A percentile compares a stretch with the other conserved stretches of the same genome.
phyloP scores from a whole-genome alignment of 2,329 filamentous ascomycete genomes.

The Fusarium beomiforme region DNA sequence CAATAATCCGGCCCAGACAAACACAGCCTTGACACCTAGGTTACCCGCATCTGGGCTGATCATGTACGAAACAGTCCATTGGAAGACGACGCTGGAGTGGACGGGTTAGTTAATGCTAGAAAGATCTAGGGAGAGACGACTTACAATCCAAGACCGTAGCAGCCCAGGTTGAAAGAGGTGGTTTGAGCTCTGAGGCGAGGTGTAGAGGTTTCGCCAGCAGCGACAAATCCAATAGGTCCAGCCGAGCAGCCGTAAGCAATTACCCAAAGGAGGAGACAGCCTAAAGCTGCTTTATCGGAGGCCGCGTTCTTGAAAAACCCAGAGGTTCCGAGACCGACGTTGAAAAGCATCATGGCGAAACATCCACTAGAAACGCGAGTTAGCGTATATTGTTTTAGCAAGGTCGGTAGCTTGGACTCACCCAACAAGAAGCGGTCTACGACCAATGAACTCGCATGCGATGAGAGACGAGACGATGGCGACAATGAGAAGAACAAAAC shows the following conservation, averaged over 20 bases:
- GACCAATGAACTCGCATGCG: not conserved
- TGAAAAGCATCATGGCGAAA: not conserved
- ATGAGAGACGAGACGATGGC: not conserved
- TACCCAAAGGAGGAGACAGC: not conserved
- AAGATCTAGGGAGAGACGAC: rapidly evolving
- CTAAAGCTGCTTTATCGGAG: not conserved
- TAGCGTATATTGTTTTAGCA: not conserved
- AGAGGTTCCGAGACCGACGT: not conserved
- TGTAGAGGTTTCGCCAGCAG: conserved; percentile 1
- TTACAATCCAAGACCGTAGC: not conserved
- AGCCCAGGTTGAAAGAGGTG: not conserved
- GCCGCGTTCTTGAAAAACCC: not conserved
- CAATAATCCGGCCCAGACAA: conserved; percentile 17
- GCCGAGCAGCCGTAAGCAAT: not conserved
- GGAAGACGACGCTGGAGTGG: not conserved
- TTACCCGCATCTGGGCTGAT: not conserved
- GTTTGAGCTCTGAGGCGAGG: not conserved
- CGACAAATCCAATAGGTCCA: not conserved
- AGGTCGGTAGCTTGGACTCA: not conserved
- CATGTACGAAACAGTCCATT: not conserved
- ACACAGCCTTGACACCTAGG: conserved; percentile 17
- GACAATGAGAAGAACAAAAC: not conserved
- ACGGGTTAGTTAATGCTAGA: rapidly evolving
- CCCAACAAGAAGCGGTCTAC: not conserved
- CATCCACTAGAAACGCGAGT: not conserved